phyloP scores from a whole-genome alignment of 1,284 basidiomycete genomes.

The Malassezia sympodialis region DNA sequence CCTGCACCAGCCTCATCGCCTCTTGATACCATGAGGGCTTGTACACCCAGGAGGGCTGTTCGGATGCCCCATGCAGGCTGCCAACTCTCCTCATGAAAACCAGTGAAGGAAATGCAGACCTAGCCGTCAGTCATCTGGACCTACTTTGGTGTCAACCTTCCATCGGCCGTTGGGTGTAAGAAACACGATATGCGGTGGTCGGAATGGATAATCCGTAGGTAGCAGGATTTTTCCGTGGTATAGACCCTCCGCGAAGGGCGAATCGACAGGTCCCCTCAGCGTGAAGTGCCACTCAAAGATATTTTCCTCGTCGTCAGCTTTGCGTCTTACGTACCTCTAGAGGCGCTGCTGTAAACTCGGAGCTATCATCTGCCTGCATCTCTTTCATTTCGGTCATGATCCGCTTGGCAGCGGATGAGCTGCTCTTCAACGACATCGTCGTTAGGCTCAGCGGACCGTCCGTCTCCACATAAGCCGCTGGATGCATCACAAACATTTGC shows the following conservation, averaged over 20 bases:
- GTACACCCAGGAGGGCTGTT: conserved; percentile 58
- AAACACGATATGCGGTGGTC: conserved; percentile 84
- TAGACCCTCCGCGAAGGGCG: conserved; percentile 47
- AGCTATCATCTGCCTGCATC: background rate
- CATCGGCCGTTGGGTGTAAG: conserved; percentile 91
- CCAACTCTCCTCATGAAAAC: conserved; percentile 63
- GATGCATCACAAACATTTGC: background rate
- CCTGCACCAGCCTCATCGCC: conserved; percentile 67
- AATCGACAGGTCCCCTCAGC: conserved; percentile 62
- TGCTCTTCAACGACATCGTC: background rate
- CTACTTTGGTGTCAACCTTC: conserved; percentile 73
- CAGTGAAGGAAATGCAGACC: conserved; percentile 54
- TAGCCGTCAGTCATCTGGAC: background rate
- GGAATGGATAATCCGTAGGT: conserved; percentile 86
- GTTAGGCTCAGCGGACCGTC: background rate
- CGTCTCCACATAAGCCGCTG: background rate
- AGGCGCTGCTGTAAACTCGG: conserved; percentile 8
- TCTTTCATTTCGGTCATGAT: conserved; percentile 17
- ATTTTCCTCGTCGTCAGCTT: conserved; percentile 28
- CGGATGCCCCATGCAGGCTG: conserved; percentile 95
- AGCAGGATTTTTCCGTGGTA: conserved; percentile 87
- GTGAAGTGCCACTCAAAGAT: conserved; percentile 87
- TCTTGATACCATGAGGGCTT: conserved; percentile 44
- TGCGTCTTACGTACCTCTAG: conserved; percentile 3
- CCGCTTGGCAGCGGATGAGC: conserved; percentile 11